Base-by-base conservation (phyloP, 164 flowering plant genomes). In the Kingdonia uniflora region DNA sequence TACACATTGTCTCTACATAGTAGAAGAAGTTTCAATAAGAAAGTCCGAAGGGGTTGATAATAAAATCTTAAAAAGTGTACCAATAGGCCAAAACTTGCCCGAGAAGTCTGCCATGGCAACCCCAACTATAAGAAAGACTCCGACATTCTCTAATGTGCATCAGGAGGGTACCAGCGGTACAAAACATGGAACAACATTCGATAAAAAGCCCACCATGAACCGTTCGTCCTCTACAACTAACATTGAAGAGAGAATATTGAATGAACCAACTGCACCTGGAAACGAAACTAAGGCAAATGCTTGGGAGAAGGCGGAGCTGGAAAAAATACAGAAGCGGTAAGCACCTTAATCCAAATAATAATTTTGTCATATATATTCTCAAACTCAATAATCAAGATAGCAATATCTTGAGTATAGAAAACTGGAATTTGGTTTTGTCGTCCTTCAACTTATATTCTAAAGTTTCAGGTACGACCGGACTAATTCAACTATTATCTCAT, bases 231-330 rank as follows among this genome's bases (percentile, higher is more conserved):
- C 56, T 11, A 46, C 54, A 44, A 20, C 47, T 41, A 47, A 52
- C 41, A 49, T 25, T 19, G 63, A 48, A 14, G 59, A 24, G 17
- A 11, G 41, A 42, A 60, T 20, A 6, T 56, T n/a, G 10, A 60
- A 55, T 38, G 49, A 15, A 41, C 29, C 61, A 54, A 13, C 49
- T 35, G 26, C 44, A 53, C 21, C 25, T 1, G 48, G 52, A 40
- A 45, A 12, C 33, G 67, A 64, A 47, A 53, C 67, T 49, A 64
- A 58, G 71, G 82, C 76, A 53, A 77, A 75, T 52, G 62, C 73
- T 39, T 84, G 94, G 92, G 90, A 84, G 69, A 71, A 56, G 62
- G 64, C 68, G 52, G 59, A 72, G 70, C 53, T 76, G 62, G 74
- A 59, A 17, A 77, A 73, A 64, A 73, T 77, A 20, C 54, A 57